Conservation (phyloP, 306 rosid species). For the Rubus idaeus region DNA sequence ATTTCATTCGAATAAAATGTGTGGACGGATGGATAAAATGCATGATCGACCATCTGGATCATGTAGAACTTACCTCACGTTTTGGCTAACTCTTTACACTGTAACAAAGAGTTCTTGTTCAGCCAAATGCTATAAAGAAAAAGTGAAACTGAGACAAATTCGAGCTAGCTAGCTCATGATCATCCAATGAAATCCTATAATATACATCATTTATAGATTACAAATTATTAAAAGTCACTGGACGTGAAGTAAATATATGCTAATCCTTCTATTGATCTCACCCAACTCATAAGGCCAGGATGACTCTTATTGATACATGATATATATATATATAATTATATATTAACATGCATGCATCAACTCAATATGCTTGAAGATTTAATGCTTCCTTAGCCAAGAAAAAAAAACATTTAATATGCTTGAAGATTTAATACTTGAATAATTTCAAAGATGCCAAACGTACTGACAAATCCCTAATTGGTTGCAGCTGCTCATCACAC, state of each 20-base stretch:
- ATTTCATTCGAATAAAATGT: background rate
- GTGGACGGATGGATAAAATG: background rate
- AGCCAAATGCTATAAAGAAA: background rate
- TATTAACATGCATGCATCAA: background rate
- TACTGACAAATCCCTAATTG: background rate
- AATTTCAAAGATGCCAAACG: background rate
- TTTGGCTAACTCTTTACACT: background rate
- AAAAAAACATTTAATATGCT: too few species aligned
- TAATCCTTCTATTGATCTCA: too few species aligned
- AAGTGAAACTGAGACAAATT: background rate
- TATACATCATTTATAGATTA: too few species aligned
- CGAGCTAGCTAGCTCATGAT: background rate
- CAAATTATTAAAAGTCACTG: too few species aligned
- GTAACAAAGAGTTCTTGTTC: background rate
- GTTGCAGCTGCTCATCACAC: background rate
- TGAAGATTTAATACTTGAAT: background rate
- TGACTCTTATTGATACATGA: background rate
- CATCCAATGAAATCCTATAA: background rate
- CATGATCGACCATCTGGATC: background rate
- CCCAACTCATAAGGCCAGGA: background rate
- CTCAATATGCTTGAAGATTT: background rate
- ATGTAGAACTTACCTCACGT: background rate
- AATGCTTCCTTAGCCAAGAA: background rate
- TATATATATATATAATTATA: background rate
- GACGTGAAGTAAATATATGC: too few species aligned